phyloP scores from a whole-genome alignment of 176 grass and related monocot genomes.

The Phoenix dactylifera region DNA sequence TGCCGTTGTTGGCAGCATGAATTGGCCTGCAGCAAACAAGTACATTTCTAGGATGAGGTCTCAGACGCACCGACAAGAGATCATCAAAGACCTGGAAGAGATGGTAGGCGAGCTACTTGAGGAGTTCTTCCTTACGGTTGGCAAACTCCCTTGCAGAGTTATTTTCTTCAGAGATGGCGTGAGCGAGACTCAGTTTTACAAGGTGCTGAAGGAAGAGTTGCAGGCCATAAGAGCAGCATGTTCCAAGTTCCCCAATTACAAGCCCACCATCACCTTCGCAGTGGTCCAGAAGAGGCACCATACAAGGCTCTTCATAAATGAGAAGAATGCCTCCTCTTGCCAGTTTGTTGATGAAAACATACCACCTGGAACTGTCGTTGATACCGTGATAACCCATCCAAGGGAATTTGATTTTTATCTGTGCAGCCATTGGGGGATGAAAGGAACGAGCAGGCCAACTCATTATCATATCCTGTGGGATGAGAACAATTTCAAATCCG shows the following conservation, averaged over 20 bases:
- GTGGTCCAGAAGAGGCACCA: conserved; percentile 96
- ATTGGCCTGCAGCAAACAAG: conserved; percentile 86
- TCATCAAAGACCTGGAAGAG: conserved; percentile 61
- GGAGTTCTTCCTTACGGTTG: conserved; percentile 50
- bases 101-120: conserved; percentile 73
- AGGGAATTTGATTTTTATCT: conserved; percentile 90
- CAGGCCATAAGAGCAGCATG: conserved; percentile 48
- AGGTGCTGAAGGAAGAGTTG: conserved; percentile 82
- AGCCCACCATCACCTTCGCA: conserved; percentile 57
- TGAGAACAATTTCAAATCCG: conserved; percentile 66
- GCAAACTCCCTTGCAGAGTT: conserved; percentile 71
- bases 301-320: conserved; percentile 65
- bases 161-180: conserved; percentile 95
- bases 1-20: conserved; percentile 81
- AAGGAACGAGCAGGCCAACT: conserved; percentile 78
- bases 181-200: conserved; percentile 80
- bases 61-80: conserved; percentile 90
- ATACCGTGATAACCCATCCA: conserved; percentile 86
- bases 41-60: conserved; percentile 92
- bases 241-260: conserved; percentile 44
- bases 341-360: conserved; percentile 62
- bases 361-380: conserved; percentile 84
- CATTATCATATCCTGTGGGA: conserved; percentile 88
- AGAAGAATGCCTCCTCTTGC: conserved; percentile 24
- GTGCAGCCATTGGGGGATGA: conserved; percentile 88